These are phyloP conservation scores for Ganoderma lingzhi DNA, from an alignment of 1,284 basidiomycete genomes.

Conservation along the genomic window DNA sequence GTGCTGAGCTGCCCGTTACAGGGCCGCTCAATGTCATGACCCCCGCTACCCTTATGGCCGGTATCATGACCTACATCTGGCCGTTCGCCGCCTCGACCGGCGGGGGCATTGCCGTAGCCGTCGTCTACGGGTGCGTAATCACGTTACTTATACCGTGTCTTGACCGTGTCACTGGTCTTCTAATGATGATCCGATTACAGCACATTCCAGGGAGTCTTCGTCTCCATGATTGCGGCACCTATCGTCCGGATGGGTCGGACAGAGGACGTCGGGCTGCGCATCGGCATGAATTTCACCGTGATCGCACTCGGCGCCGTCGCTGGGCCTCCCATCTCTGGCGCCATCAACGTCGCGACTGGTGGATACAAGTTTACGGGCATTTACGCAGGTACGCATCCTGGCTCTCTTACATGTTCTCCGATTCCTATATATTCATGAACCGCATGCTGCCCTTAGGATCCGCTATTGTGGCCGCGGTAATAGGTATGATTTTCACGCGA, in stretches of 20 bases:
- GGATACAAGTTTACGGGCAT: constrained; percentile 62
- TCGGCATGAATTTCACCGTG: constrained; percentile 65
- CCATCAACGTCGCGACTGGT: constrained; percentile 55
- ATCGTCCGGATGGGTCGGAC: constrained; percentile 66
- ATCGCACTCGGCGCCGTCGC: constrained; percentile 54
- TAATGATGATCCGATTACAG: constrained; percentile 43
- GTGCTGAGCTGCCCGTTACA: constrained; percentile 28
- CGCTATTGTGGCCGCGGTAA: constrained; percentile 25
- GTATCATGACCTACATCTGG: constrained; percentile 64
- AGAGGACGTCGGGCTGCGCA: constrained; percentile 65
- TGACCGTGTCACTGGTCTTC: background rate
- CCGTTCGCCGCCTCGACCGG: constrained; percentile 55
- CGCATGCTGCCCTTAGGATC: constrained; percentile 13
- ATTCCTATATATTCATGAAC: background rate
- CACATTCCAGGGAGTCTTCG: constrained; percentile 62
- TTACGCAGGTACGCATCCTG: constrained; percentile 57
- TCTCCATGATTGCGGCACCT: constrained; percentile 61
- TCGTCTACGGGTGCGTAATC: constrained; percentile 57
- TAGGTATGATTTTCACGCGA: constrained; percentile 24
- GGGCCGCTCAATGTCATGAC: constrained; percentile 65
- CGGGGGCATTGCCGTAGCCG: constrained; percentile 53
- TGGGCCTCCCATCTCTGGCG: constrained; percentile 67
- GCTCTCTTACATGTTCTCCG: background rate
- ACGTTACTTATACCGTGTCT: background rate
- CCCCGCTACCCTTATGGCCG: constrained; percentile 58